Percentiles rank a stretch among this genome's conserved stretches.
These are phyloP conservation scores for Russula abietina DNA, from an alignment of 768 basidiomycete species.

Conservation along the genomic window DNA sequence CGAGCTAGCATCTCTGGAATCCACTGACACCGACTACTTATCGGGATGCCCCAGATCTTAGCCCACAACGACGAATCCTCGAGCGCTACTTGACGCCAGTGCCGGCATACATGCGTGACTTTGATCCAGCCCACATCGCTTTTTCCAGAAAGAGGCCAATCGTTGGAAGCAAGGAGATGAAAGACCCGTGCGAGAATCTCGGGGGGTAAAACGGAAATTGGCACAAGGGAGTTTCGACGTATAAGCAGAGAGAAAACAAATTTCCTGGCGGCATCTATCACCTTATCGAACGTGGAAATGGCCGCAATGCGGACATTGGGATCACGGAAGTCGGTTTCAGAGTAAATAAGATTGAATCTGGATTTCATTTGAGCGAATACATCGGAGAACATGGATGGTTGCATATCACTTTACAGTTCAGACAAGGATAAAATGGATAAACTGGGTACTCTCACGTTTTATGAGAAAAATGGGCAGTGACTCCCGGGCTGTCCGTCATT, in stretches of 20 bases:
- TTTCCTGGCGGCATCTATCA: background rate
- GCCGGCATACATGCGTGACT: constrained; percentile 19
- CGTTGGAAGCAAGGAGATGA: background rate
- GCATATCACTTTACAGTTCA: too few species aligned
- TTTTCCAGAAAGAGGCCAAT: background rate
- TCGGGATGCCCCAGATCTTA: background rate
- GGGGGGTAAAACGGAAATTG: background rate
- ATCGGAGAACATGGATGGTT: background rate
- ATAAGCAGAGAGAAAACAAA: background rate
- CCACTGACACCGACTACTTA: background rate
- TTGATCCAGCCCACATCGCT: background rate
- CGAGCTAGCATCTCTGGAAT: constrained; percentile 7
- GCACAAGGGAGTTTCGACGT: constrained; percentile 7
- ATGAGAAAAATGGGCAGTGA: background rate
- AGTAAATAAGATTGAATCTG: background rate
- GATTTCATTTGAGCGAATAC: background rate
- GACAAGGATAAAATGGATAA: background rate
- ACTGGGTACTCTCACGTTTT: background rate
- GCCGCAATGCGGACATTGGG: background rate
- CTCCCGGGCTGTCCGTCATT: background rate
- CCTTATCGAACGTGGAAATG: background rate
- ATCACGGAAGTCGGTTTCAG: background rate
- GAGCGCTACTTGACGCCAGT: constrained; percentile 18
- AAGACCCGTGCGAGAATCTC: constrained; percentile 15
- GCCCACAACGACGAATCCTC: constrained; percentile 9